These are phyloP conservation scores for Scytalidium lignicola DNA, from an alignment of 2,329 filamentous ascomycete species.

Conservation along the genomic window DNA sequence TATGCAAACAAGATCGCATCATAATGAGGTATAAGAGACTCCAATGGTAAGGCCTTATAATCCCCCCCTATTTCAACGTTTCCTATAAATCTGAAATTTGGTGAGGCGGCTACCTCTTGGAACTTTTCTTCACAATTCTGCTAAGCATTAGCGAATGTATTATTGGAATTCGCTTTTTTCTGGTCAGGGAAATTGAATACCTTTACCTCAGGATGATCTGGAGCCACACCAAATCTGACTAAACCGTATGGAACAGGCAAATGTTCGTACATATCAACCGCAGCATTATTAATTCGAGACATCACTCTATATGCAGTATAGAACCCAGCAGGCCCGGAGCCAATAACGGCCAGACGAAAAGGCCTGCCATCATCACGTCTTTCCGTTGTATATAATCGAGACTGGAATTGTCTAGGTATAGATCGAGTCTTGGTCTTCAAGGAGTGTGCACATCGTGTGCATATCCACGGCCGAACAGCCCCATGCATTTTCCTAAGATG, in stretches of 20 bases:
- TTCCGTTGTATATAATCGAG: background rate
- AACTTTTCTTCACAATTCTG: constrained; percentile 96
- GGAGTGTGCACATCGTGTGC: constrained; percentile 18
- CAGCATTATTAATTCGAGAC: constrained; percentile 63
- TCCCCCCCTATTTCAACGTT: constrained; percentile 72
- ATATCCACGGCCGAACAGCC: constrained; percentile 20
- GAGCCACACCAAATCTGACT: constrained; percentile 92
- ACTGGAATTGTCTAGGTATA: background rate
- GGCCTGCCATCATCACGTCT: constrained; percentile 34
- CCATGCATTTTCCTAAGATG: constrained; percentile 16
- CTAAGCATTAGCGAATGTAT: constrained; percentile 6
- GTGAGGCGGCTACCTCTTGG: constrained; percentile 75
- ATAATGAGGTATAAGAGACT: constrained; percentile 72
- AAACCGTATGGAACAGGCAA: constrained; percentile 89
- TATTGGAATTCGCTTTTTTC: constrained; percentile 1
- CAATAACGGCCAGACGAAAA: constrained; percentile 80
- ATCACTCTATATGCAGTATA: constrained; percentile 87
- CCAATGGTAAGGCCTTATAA: constrained; percentile 55
- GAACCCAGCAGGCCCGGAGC: constrained; percentile 93
- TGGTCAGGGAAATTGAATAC: constrained; percentile 36
- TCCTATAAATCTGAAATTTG: constrained; percentile 84
- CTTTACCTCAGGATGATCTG: constrained; percentile 98
- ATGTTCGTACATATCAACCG: constrained; percentile 94
- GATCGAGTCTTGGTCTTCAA: constrained; percentile 1
- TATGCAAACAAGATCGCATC: constrained; percentile 91